Percentiles rank a stretch among this genome's conserved stretches.
These are phyloP conservation scores for Calocybe indica DNA, from an alignment of 768 basidiomycete genomes.

Conservation along the genomic window DNA sequence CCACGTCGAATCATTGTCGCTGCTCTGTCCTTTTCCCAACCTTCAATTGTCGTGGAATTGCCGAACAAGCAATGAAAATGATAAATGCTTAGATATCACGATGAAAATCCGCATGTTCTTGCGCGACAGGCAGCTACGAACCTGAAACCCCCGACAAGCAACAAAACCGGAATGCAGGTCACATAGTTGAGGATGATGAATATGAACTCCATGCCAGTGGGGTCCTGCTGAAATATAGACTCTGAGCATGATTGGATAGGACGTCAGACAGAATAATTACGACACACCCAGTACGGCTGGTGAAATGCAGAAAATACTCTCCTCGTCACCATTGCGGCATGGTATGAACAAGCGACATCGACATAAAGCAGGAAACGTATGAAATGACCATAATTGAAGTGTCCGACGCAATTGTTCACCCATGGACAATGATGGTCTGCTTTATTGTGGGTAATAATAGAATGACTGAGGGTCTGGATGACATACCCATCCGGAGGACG, in stretches of 20 bases:
- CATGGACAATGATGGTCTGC: constrained; percentile 89
- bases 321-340: constrained; percentile 74
- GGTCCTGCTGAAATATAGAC: constrained; percentile 48
- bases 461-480: not conserved
- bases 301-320: constrained; percentile 48
- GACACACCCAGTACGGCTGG: constrained; percentile 47
- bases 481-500: constrained; percentile 83
- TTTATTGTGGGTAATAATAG: constrained; percentile 5
- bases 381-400: constrained; percentile 85
- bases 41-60: constrained; percentile 95
- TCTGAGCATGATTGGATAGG: not conserved
- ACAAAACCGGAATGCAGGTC: constrained; percentile 76
- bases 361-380: constrained; percentile 91
- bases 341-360: constrained; percentile 84
- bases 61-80: constrained; percentile 72
- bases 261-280: not conserved
- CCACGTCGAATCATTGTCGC: constrained; percentile 81
- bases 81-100: constrained; percentile 52
- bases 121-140: constrained; percentile 17
- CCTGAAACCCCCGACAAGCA: constrained; percentile 92
- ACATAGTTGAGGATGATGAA: constrained; percentile 88
- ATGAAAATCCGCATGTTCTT: not conserved
- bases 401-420: constrained; percentile 94
- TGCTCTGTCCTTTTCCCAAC: constrained; percentile 96
- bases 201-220: constrained; percentile 62